A percentile compares a stretch with the other conserved stretches of the same genome.
Conservation (phyloP, 2,329 filamentous ascomycete species). For the Xylariales sp. region DNA sequence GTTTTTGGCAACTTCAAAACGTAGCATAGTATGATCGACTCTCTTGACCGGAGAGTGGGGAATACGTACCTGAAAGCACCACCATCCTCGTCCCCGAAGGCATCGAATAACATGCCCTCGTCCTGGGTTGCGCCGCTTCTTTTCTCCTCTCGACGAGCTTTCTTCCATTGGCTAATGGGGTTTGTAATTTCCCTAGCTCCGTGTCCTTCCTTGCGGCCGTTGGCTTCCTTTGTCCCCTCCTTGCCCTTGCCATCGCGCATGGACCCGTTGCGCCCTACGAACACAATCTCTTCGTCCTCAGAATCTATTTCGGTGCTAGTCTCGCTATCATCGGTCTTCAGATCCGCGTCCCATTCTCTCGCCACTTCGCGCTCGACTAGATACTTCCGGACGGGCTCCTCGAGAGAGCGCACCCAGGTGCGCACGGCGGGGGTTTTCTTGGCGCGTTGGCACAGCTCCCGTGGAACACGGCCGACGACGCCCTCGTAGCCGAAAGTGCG, state of each 20-base stretch:
- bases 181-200: slow-evolving; percentile 51
- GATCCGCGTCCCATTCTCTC: slow-evolving; percentile 48
- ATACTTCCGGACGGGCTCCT: slow-evolving; percentile 84
- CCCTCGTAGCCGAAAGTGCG: slow-evolving; percentile 55
- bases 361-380: slow-evolving; percentile 66
- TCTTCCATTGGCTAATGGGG: slow-evolving; percentile 59
- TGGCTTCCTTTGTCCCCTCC: slow-evolving; percentile 55
- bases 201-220: slow-evolving; percentile 40
- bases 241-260: slow-evolving; percentile 58
- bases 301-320: slow-evolving; percentile 56
- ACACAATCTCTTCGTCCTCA: slow-evolving; percentile 90
- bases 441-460: slow-evolving; percentile 81
- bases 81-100: slow-evolving; percentile 74
- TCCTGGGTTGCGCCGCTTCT: slow-evolving; percentile 69
- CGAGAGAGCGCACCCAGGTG: slow-evolving; percentile 82
- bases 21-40: slow-evolving; percentile 1
- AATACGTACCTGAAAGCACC: slow-evolving; percentile 82
- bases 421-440: slow-evolving; percentile 85
- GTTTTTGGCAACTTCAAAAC: slow-evolving; percentile 20
- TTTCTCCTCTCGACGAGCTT: slow-evolving; percentile 56
- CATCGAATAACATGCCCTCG: slow-evolving; percentile 81
- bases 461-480: slow-evolving; percentile 72
- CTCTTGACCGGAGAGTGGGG: slow-evolving; percentile 33
- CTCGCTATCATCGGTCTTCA: slow-evolving; percentile 36
- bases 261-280: slow-evolving; percentile 77